Evolutionary conservation across 192 early-diverging fungal genomes (phyloP).

Genomic region (Rhizophagus sp.): DNA sequence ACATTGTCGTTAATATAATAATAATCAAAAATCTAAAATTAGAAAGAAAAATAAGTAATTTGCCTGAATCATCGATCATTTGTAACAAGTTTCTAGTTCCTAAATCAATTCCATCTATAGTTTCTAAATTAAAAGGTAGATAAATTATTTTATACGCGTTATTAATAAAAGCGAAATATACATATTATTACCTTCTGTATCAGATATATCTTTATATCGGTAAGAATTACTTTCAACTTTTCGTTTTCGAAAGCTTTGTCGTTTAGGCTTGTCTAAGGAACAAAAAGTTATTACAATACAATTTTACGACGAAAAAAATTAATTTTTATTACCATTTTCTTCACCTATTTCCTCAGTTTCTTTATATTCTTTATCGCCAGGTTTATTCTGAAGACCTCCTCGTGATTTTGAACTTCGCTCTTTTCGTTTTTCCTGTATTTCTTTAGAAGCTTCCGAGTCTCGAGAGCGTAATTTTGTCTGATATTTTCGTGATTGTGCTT

Average conservation of each 20-base stretch:
- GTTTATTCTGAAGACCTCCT: neutral
- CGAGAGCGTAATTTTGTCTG: neutral
- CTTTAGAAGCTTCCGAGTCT: neutral
- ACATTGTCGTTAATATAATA: neutral
- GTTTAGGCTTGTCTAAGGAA: neutral
- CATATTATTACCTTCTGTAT: neutral
- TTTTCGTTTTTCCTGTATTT: constrained; percentile 4
- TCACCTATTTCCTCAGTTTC: neutral
- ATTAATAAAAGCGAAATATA: neutral
- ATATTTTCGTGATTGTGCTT: constrained; percentile 3
- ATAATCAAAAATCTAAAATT: neutral
- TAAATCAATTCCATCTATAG: neutral
- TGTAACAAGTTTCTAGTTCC: neutral
- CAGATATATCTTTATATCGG: neutral
- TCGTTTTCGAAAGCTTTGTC: neutral
- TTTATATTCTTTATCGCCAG: neutral
- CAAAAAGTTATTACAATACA: neutral
- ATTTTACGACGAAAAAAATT: neutral
- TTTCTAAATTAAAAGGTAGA: neutral
- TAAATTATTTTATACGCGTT: neutral
- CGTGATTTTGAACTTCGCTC: neutral
- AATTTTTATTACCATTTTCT: neutral
- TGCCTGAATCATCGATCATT: constrained; percentile 21
- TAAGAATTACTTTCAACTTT: neutral
- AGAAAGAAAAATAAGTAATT: neutral